phyloP scores from a whole-genome alignment of 139 green algal species.

The Micractinium conductrix region DNA sequence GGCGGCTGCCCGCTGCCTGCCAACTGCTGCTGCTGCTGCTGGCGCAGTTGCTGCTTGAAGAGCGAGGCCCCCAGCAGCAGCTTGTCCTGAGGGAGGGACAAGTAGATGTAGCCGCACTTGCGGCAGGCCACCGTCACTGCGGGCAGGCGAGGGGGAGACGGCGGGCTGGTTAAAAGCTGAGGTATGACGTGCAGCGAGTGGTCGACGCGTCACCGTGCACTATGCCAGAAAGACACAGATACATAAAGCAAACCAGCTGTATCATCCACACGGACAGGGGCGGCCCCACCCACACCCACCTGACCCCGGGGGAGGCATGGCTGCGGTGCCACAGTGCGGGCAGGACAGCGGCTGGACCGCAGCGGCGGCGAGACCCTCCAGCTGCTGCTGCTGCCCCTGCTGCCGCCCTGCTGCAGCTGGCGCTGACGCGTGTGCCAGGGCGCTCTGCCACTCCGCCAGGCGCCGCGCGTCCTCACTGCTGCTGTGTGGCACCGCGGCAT shows the following conservation, averaged over 20 bases:
- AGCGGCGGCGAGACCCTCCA: too few species aligned
- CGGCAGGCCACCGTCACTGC: conserved; percentile 34
- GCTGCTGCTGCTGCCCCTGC: neutral
- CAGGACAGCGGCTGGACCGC: conserved; percentile 30
- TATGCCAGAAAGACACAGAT: neutral
- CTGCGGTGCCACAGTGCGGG: conserved; percentile 48
- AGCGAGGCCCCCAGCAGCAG: conserved; percentile 46
- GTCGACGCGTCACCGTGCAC: too few species aligned
- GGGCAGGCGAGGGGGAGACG: neutral
- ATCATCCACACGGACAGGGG: neutral
- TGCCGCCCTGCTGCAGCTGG: neutral
- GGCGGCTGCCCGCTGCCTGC: neutral
- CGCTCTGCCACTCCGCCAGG: conserved; percentile 28
- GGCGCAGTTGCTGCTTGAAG: neutral
- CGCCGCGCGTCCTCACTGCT: neutral
- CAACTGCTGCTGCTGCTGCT: conserved; percentile 9
- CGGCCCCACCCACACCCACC: neutral
- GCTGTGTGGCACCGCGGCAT: neutral
- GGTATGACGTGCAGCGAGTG: too few species aligned
- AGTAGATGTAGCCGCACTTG: conserved; percentile 36
- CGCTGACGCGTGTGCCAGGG: neutral
- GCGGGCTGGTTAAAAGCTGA: neutral
- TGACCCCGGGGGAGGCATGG: neutral
- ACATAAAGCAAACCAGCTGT: neutral
- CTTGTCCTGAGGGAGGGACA: conserved; percentile 51